These are phyloP conservation scores for Lenzites betulinus DNA, from an alignment of 768 basidiomycete genomes.

Conservation along the genomic window DNA sequence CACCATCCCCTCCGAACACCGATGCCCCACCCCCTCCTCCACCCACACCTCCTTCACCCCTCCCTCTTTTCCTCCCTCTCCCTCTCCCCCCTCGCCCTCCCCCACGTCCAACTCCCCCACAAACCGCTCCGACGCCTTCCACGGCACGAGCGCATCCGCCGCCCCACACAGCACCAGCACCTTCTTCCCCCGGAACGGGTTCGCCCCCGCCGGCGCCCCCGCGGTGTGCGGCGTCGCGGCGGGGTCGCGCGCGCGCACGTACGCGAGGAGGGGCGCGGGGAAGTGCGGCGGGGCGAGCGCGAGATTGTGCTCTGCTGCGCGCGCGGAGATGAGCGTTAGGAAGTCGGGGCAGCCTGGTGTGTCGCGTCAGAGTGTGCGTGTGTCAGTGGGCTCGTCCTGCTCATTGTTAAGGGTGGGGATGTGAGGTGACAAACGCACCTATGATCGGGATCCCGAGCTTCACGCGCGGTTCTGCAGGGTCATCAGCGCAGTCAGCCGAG, in stretches of 20 bases:
- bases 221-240: slow-evolving; percentile 43
- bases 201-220: slow-evolving; percentile 35
- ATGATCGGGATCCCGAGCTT: slow-evolving; percentile 45
- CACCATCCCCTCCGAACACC: slow-evolving; percentile 62
- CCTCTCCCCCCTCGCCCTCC: slow-evolving; percentile 40
- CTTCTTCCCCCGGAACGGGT: slow-evolving; percentile 70
- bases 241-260: slow-evolving; percentile 50
- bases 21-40: slow-evolving; percentile 60
- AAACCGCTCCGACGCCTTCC: slow-evolving; percentile 55
- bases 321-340: slow-evolving; percentile 50
- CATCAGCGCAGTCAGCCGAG: neutral
- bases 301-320: slow-evolving; percentile 49
- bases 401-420: neutral
- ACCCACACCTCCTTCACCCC: slow-evolving; percentile 61
- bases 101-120: slow-evolving; percentile 58
- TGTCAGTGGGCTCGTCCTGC: neutral
- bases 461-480: slow-evolving; percentile 41
- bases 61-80: slow-evolving; percentile 45
- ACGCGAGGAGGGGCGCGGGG: slow-evolving; percentile 52
- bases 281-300: slow-evolving; percentile 53
- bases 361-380: slow-evolving; percentile 50
- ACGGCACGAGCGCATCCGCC: slow-evolving; percentile 69
- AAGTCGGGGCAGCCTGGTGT: slow-evolving; percentile 78
- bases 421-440: neutral
- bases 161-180: slow-evolving; percentile 71